Evolutionary conservation across 2,329 filamentous ascomycete species (phyloP), one percentile per base, ranked within the genome.

Genomic region (Pseudogymnoascus destructans): DNA sequence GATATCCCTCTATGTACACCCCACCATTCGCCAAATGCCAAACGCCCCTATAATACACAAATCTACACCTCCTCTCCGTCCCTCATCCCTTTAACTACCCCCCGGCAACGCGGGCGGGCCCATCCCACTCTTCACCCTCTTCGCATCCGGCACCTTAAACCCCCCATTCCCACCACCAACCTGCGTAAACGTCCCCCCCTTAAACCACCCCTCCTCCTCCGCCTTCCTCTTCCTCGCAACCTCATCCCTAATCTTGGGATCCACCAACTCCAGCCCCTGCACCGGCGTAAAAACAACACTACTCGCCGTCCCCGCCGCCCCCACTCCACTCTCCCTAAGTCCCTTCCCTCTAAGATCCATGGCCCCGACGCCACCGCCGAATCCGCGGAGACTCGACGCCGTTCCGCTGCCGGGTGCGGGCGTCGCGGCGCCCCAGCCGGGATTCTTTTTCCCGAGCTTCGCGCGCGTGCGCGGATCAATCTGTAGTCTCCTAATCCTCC

Each of bases 131-230:
- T 87, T 81, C 23, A 84, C 74, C 71, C 83, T 90, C 75, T 96
- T 96, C 63, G 63, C 62, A 2, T 78, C 79, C 13, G 92, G 90
- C 36, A 95, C 86, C 72, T 91, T 95, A 78, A 96, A 95, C 0
- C 82, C 85, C n/a, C 77, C 82, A 49, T 78, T 78, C 9, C 77
- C 81, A 11, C 75, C 74, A 8, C 83, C 83, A 59, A 95, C 80
- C 70, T 96, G 91, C 7, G 93, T 96, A 68, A 98, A 98, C 0
- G 89, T 91, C n/a, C 93, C 93, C 52, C 89, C 88, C 72, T 93
- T 95, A 76, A 98, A 98, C 86, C 90, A 98, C 35, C 89, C 79
- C 69, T 97, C 92, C 69, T 95, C 89, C 63, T 97, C 93, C 0
- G 89, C 91, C 70, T 95, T 95, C 63, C 90, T 78, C 76, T 97